phyloP scores from a whole-genome alignment of 176 grass and related monocot species.

The Avena eriantha region DNA sequence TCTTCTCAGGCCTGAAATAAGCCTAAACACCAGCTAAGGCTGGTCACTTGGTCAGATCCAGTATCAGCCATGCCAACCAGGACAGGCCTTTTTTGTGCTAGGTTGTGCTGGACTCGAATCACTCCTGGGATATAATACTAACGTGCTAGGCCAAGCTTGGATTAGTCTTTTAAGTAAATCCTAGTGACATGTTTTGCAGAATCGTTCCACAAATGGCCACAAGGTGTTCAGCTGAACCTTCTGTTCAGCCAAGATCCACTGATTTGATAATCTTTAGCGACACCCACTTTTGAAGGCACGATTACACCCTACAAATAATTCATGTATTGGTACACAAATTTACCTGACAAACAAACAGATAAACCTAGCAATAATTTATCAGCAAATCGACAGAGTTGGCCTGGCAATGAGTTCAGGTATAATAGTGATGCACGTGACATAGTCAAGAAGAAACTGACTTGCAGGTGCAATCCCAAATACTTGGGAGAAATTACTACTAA shows the following conservation, averaged over 20 bases:
- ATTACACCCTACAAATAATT: neutral
- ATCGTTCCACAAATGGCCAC: neutral
- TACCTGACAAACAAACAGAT: neutral
- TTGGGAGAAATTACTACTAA: neutral
- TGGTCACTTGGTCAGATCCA: neutral
- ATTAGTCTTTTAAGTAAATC: neutral
- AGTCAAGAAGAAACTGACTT: constrained; percentile 14
- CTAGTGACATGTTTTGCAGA: constrained; percentile 7
- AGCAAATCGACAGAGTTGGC: neutral
- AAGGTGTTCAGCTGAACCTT: neutral
- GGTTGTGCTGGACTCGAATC: neutral
- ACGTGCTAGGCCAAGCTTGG: neutral
- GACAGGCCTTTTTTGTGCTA: neutral
- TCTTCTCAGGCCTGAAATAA: neutral
- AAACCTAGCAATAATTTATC: neutral
- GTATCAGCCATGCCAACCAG: neutral
- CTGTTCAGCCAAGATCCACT: neutral
- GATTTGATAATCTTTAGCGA: neutral
- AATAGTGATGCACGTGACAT: neutral
- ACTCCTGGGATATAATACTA: neutral
- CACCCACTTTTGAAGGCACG: neutral
- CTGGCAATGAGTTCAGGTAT: neutral
- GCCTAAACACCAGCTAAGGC: neutral
- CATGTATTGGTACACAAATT: neutral
- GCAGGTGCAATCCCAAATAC: neutral